Evolutionary conservation across 2,329 filamentous ascomycete species (phyloP), one percentile per base, ranked within the genome.

Genomic region (Epichloe hybrida): DNA sequence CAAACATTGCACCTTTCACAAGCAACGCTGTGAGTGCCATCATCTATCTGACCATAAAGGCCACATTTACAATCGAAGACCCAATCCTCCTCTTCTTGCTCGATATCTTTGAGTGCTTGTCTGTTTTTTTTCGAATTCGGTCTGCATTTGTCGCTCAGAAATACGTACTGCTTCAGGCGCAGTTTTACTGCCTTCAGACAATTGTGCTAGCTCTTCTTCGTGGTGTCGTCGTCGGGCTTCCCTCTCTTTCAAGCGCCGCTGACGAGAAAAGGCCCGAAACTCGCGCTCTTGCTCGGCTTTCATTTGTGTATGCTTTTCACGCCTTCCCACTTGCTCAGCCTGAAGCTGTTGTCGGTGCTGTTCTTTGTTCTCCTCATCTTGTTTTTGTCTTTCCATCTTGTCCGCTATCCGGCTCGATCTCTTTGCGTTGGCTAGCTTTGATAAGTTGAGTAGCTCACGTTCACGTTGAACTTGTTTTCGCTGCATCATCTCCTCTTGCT

Each of bases 31-130:
- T 95, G 90, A 7, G 88, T 84, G 37, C 93, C 93, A 64, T 97
- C 93, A 60, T 98, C 93, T 53, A 96, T 87, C 59, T 94, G 84
- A 21, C 93, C 93, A 65, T 95, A 83, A 21, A 89, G 77, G 27
- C 91, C 91, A 64, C 93, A 98, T 27, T 87, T 77, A 64, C 93
- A 98, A 64, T 98, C 93, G 59, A 98, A 98, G 39, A 88, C 78
- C 93, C 93, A 97, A 48, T 89, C 81, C 12, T 88, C 86, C 46
- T 93, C 87, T 57, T 94, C 87, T 17, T 69, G 65, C 17, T 76
- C 78, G 23, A 95, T 75, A 50, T 84, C 79, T 57, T 85, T 77
- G 11, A 95, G 72, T 36, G 87, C 86, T 64, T 83, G 83, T 64
- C 85, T 84, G 55, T 82, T 87, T 65, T 78, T 78, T 85, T 60